Conservation (phyloP, 495 filamentous ascomycete genomes). For the Neurospora tetraspora region DNA sequence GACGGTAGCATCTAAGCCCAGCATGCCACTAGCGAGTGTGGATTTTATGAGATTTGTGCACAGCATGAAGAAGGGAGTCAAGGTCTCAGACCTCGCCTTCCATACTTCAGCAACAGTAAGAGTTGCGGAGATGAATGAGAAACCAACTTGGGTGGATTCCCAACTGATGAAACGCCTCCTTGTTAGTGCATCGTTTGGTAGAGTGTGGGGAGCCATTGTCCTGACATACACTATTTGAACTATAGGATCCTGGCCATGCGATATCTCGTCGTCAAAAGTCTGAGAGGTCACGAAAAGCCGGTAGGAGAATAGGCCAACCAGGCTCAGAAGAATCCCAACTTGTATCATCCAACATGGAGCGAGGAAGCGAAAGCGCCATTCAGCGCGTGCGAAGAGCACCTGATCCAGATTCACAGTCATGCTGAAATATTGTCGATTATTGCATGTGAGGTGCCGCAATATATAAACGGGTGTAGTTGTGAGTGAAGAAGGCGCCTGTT, state of each 20-base stretch:
- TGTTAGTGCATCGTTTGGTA: neutral
- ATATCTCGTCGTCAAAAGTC: conserved; percentile 27
- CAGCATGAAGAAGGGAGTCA: conserved; percentile 36
- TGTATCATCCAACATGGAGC: conserved; percentile 33
- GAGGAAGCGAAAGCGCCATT: conserved; percentile 31
- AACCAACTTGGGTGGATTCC: conserved; percentile 35
- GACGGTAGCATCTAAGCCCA: conserved; percentile 36
- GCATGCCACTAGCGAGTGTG: conserved; percentile 27
- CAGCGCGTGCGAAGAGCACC: conserved; percentile 30
- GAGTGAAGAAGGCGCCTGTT: neutral
- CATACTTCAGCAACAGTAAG: conserved; percentile 33
- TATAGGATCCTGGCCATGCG: conserved; percentile 24
- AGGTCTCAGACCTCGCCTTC: conserved; percentile 28
- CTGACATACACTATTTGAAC: conserved; percentile 38
- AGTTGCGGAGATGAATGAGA: conserved; percentile 31
- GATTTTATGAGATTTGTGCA: conserved; percentile 35
- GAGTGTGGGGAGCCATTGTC: neutral
- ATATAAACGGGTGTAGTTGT: neutral
- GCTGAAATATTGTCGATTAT: neutral
- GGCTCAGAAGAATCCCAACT: conserved; percentile 25
- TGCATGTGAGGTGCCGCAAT: neutral
- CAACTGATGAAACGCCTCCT: conserved; percentile 18
- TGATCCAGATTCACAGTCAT: conserved; percentile 29
- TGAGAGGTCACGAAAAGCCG: conserved; percentile 32
- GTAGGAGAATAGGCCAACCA: conserved; percentile 40